A percentile compares a stretch with the other conserved stretches of the same genome.
Evolutionary conservation across 805 yeast species (phyloP).

Genomic region (Komagataella pastoris): DNA sequence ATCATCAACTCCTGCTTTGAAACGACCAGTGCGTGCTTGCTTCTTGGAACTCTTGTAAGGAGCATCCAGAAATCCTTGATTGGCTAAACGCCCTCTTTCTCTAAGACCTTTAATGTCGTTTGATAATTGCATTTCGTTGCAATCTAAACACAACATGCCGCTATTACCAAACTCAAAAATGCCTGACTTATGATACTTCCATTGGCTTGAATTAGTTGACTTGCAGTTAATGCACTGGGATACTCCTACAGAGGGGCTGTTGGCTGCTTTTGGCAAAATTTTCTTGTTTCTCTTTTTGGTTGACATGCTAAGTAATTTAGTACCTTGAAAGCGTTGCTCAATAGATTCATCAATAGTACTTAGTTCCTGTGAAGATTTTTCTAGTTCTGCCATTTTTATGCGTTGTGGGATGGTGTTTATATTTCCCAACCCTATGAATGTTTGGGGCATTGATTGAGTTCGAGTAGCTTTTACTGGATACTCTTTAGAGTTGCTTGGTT

Average conservation of each 20-base stretch:
- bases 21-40: background rate
- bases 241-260: constrained; percentile 1
- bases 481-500: background rate
- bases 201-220: constrained; percentile 15
- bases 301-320: constrained; percentile 3
- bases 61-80: constrained; percentile 18
- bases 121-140: constrained; percentile 12
- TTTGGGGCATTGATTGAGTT: constrained; percentile 19
- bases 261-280: constrained; percentile 13
- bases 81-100: constrained; percentile 18
- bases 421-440: constrained; percentile 8
- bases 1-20: background rate
- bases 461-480: constrained; percentile 13
- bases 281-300: constrained; percentile 11
- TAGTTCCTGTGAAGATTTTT: constrained; percentile 5
- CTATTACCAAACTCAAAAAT: constrained; percentile 20
- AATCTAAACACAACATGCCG: constrained; percentile 17
- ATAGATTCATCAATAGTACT: constrained; percentile 8
- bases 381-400: constrained; percentile 16
- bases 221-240: constrained; percentile 17
- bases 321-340: constrained; percentile 5
- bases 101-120: constrained; percentile 13
- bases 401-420: constrained; percentile 18
- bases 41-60: constrained; percentile 10
- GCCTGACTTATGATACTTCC: constrained; percentile 18